phyloP scores from a whole-genome alignment of 164 flowering plant species.

The Buxus sempervirens region DNA sequence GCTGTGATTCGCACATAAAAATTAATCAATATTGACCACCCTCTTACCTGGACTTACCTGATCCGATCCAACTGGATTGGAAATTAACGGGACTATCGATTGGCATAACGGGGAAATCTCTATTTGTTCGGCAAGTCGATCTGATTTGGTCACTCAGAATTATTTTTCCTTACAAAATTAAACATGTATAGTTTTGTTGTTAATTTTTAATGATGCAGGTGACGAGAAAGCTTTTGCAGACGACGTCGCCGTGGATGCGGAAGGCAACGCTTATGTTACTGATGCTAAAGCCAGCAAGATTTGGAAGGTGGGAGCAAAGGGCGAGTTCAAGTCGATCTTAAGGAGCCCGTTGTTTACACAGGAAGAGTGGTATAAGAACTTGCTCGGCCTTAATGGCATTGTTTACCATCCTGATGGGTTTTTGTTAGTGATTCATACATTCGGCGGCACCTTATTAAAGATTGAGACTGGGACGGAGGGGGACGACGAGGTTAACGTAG shows the following conservation, averaged over 20 bases:
- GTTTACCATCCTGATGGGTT: conserved; percentile 89
- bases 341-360: conserved; percentile 57
- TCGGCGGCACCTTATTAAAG: conserved; percentile 53
- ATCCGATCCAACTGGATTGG: no score
- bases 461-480: conserved; percentile 27
- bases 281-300: conserved; percentile 59
- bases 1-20: no score
- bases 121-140: no score
- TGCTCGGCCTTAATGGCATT: conserved; percentile 73
- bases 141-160: not conserved
- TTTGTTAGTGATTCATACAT: conserved; percentile 68
- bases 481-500: conserved; percentile 41
- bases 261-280: conserved; percentile 82
- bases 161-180: not conserved
- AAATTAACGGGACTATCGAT: no score
- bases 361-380: conserved; percentile 67
- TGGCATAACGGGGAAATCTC: no score
- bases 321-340: conserved; percentile 44
- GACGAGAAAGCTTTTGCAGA: conserved; percentile 74
- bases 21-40: no score
- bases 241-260: conserved; percentile 80
- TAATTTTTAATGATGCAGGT: conserved; percentile 28
- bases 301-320: conserved; percentile 75
- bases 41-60: no score
- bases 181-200: not conserved